phyloP scores from a whole-genome alignment of 2,329 filamentous ascomycete species.

The Colletotrichum acutatum region DNA sequence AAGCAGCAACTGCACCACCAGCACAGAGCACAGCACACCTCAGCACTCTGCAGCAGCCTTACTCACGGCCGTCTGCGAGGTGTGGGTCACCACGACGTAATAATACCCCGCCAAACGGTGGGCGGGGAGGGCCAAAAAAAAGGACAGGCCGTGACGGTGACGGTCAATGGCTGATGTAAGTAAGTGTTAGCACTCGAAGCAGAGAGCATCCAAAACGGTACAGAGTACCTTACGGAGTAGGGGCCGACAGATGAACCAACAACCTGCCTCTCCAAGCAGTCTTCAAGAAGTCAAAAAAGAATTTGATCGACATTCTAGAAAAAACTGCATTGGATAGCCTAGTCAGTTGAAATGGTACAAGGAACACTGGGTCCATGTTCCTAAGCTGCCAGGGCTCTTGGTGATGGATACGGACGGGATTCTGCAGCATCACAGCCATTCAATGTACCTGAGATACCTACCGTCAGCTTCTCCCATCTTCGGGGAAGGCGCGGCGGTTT shows the following conservation, averaged over 20 bases:
- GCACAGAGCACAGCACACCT: background rate
- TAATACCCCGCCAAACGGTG: slow-evolving; percentile 21
- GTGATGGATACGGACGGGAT: background rate
- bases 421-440: background rate
- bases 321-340: background rate
- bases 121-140: background rate
- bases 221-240: background rate
- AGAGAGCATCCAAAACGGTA: background rate
- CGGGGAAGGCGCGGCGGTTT: background rate
- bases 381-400: background rate
- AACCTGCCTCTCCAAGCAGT: background rate
- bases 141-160: background rate
- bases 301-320: background rate
- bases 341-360: background rate
- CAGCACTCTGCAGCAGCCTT: background rate
- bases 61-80: background rate
- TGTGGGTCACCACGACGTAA: background rate
- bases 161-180: background rate
- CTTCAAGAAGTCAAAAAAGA: background rate
- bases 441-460: background rate
- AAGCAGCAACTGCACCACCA: background rate
- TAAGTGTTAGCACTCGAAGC: background rate
- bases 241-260: background rate
- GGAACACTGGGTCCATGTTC: background rate
- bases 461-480: background rate